Evolutionary conservation across 2,329 filamentous ascomycete species (phyloP).

Genomic region (Bipolaris oryzae): DNA sequence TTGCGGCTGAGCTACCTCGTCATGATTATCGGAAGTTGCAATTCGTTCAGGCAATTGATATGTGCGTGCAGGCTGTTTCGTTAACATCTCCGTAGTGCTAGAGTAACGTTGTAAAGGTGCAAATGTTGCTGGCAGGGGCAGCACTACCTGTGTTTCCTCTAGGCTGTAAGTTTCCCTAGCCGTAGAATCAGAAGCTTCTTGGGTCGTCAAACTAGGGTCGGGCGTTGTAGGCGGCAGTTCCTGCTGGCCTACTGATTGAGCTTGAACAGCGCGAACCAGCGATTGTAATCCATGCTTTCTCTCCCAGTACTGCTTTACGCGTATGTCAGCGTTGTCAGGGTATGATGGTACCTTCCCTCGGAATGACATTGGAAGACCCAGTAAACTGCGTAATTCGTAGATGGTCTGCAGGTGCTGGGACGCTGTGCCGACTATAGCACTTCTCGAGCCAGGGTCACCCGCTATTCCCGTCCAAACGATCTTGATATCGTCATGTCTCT

Average conservation of each 20-base stretch:
- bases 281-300: neutral
- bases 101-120: neutral
- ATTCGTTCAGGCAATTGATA: no score
- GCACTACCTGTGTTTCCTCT: neutral
- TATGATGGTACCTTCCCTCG: slow-evolving; percentile 22
- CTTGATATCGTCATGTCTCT: slow-evolving; percentile 16
- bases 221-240: neutral
- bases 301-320: slow-evolving; percentile 14
- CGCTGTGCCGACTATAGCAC: slow-evolving; percentile 13
- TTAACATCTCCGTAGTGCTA: neutral
- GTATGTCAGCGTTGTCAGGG: slow-evolving; percentile 8
- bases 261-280: neutral
- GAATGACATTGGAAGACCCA: slow-evolving; percentile 19
- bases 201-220: neutral
- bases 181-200: neutral
- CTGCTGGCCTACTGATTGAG: neutral
- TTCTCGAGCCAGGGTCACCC: slow-evolving; percentile 5
- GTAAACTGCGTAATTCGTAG: slow-evolving; percentile 17
- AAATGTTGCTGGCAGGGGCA: no score
- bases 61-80: neutral
- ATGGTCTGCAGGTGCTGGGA: slow-evolving; percentile 19
- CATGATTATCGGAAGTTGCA: neutral
- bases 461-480: slow-evolving; percentile 25
- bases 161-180: neutral
- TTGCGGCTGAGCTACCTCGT: no score